Evolutionary conservation across 495 filamentous ascomycete species (phyloP), one percentile per base, ranked within the genome.

Genomic region (Penicillium cinerascens): DNA sequence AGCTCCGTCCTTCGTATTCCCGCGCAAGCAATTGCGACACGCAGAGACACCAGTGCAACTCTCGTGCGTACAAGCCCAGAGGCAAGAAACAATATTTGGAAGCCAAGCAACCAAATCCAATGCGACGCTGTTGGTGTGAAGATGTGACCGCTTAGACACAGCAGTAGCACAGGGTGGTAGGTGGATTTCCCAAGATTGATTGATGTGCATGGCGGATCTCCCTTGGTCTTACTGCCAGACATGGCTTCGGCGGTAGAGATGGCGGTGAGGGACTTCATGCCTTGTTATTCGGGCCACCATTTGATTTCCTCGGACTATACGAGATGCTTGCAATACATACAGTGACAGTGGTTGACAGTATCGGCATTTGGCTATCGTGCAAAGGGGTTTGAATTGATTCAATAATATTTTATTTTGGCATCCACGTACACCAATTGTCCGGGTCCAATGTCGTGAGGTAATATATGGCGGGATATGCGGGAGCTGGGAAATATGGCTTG

Each of bases 181-280:
- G 51, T 39, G 54, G 39, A 52, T n/a, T n/a, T n/a, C n/a, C n/a
- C n/a, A n/a, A n/a, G n/a, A n/a, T 47, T 56, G 48, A 54, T 62
- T 26, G 52, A 64, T 62, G 59, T 41, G 49, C 59, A 54, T 57
- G 61, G 51, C 55, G 60, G 59, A 59, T 65, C 59, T 54, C 59
- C 52, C 60, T 63, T 63, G 53, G 62, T 41, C 38, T 51, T 65
- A 55, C 45, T 65, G 62, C 59, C 60, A 29, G 59, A 47, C 52
- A 58, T 52, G 49, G n/a, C n/a, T n/a, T n/a, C n/a, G n/a, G n/a
- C n/a, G n/a, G n/a, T n/a, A n/a, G n/a, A n/a, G n/a, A n/a, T n/a
- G n/a, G n/a, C n/a, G n/a, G n/a, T 29, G 36, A 26, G 29, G 9
- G 29, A 3, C 29, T 33, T 33, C 35, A 35, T 26, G 44, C 27